Evolutionary conservation across 2,329 filamentous ascomycete genomes (phyloP).

Genomic region (Lachnellula hyalina): DNA sequence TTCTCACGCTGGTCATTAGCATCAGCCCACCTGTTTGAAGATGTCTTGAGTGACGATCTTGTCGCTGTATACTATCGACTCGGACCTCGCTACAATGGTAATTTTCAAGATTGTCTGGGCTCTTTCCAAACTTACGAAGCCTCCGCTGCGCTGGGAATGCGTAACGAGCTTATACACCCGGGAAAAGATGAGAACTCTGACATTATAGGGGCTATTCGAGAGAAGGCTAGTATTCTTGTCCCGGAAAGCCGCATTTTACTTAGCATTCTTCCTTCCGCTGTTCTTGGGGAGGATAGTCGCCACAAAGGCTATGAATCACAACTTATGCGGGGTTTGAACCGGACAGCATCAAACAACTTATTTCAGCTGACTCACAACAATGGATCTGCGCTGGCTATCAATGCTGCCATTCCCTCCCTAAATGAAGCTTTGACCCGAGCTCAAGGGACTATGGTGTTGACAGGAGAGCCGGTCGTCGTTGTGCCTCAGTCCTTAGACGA

Average conservation of each 20-base stretch:
- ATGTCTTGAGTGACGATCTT: constrained; percentile 83
- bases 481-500: constrained; percentile 84
- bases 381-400: constrained; percentile 76
- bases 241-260: constrained; percentile 77
- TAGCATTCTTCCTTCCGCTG: constrained; percentile 73
- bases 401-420: constrained; percentile 79
- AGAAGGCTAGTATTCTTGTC: constrained; percentile 75
- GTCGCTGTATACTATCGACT: constrained; percentile 87
- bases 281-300: constrained; percentile 75
- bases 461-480: constrained; percentile 75
- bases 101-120: constrained; percentile 93
- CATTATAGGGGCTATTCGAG: constrained; percentile 80
- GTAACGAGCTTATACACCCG: constrained; percentile 85
- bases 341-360: constrained; percentile 61
- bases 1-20: constrained; percentile 83
- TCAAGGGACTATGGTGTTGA: constrained; percentile 76
- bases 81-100: constrained; percentile 86
- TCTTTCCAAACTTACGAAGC: constrained; percentile 95
- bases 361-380: constrained; percentile 66
- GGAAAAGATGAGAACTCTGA: constrained; percentile 89
- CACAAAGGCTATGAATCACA: constrained; percentile 67
- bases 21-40: constrained; percentile 82
- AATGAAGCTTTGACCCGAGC: constrained; percentile 81
- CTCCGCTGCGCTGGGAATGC: constrained; percentile 81
- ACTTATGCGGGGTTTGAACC: constrained; percentile 70